A percentile compares a stretch with the other conserved stretches of the same genome.
Evolutionary conservation across 2,329 filamentous ascomycete genomes (phyloP).

Genomic region (Pseudogymnoascus pannorum): DNA sequence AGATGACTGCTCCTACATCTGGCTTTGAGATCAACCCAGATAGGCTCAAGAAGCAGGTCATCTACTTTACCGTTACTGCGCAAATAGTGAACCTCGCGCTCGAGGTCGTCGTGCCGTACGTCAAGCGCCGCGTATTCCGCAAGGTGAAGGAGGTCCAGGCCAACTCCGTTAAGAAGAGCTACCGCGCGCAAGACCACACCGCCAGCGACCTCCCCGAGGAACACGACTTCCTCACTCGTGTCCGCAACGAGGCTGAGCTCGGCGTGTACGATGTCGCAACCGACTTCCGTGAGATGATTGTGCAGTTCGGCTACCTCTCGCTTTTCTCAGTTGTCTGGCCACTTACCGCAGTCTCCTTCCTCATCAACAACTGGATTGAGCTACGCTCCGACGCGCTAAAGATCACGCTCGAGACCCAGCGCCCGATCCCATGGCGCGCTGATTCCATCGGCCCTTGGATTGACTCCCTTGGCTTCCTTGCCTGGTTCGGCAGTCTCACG

Average conservation of each 20-base stretch:
- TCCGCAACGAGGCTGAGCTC: conserved; percentile 75
- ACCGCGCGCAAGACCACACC: conserved; percentile 29
- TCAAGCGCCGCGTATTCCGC: conserved; percentile 69
- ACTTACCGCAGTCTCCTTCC: conserved; percentile 78
- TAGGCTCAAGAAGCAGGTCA: conserved; percentile 81
- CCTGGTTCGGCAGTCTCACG: conserved; percentile 86
- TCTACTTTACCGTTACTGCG: conserved; percentile 91
- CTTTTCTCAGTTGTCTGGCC: conserved; percentile 95
- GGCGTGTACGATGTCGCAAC: conserved; percentile 81
- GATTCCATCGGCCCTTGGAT: conserved; percentile 95
- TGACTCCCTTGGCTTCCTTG: conserved; percentile 76
- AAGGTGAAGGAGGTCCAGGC: conserved; percentile 72
- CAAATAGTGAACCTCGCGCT: conserved; percentile 82
- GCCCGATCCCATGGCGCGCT: conserved; percentile 80
- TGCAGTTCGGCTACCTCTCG: conserved; percentile 79
- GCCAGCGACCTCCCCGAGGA: conserved; percentile 69
- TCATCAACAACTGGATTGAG: conserved; percentile 95
- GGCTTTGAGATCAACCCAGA: conserved; percentile 77
- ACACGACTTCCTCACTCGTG: conserved; percentile 68
- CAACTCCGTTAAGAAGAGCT: conserved; percentile 45
- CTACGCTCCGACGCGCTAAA: conserved; percentile 90
- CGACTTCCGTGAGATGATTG: conserved; percentile 89
- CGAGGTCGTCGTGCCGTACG: conserved; percentile 76
- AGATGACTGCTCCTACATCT: conserved; percentile 48
- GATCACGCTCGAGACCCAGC: conserved; percentile 80